Base-by-base conservation (phyloP, 805 yeast genomes). In the Kodamaea leandrae region DNA sequence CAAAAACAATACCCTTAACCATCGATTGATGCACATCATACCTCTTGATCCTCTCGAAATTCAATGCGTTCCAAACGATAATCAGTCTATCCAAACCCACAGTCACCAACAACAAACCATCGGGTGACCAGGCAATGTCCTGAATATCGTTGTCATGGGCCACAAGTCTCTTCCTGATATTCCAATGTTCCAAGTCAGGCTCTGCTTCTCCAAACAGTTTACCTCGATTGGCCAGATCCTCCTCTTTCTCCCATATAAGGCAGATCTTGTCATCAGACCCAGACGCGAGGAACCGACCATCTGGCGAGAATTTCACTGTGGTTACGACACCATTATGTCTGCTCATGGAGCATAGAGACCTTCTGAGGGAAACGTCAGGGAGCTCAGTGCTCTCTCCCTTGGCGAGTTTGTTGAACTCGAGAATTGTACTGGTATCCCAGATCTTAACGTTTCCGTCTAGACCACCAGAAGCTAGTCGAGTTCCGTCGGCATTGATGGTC, bases 91-190 rank as follows among this genome's bases (percentile, higher is more conserved):
- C 99, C 43, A 93, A 71, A 0, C 99, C 99, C 8, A 91, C 99
- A 1, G 96, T 85, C 13, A 93, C 96, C 35, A 93, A 67, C 17
- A 93, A 78, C 26, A 87, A 78, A 3, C 95, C 85, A 57, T 91
- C 98, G 0, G 98, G 97, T 1, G 96, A 86, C 98, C 99, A 93
- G 32, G 96, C 95, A 50, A 93, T 82, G 62, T 93, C 99, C 60
- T 93, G 99, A 37, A 93, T 86, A 66, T 93, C 99, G 57, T 91
- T 93, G 49, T 93, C 98, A 61, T 93, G 99, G 1, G 97, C 99
- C 14, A 88, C 96, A 12, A 89, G 74, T 53, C 98, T 76, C 53
- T 87, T 87, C 14, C 96, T 68, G 1, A 91, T 97, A 1, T 91
- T 82, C 99, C 99, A 91, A 53, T 86, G 95, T 61, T 91, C 99